These are phyloP conservation scores for Macrophomina tecta DNA, from an alignment of 2,329 filamentous ascomycete genomes.

Conservation along the genomic window DNA sequence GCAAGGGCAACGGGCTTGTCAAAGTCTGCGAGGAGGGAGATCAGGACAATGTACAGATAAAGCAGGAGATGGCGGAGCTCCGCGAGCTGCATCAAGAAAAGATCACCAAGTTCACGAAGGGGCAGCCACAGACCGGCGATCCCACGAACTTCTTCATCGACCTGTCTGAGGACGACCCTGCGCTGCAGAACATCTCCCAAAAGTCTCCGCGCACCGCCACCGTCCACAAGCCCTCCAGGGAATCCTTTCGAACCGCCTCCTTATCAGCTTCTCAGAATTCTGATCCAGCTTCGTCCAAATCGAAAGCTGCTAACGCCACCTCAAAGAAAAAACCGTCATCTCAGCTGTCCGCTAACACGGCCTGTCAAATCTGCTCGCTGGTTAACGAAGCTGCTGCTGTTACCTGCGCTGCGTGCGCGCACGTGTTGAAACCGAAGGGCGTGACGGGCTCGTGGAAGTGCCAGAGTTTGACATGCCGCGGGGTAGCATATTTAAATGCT, in stretches of 20 bases:
- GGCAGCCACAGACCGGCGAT: slow-evolving; percentile 4
- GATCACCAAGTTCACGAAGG: slow-evolving; percentile 1
- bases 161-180: slow-evolving; percentile 11
- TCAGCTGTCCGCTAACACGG: not conserved
- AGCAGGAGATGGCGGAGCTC: slow-evolving; percentile 74
- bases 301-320: not conserved
- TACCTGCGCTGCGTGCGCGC: slow-evolving; percentile 72
- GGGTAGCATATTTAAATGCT: slow-evolving; percentile 68
- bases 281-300: not conserved
- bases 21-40: slow-evolving; percentile 63
- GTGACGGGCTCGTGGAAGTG: slow-evolving; percentile 70
- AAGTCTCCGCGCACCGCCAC: not conserved
- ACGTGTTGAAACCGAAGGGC: slow-evolving; percentile 66
- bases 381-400: slow-evolving; percentile 61
- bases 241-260: not conserved
- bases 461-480: slow-evolving; percentile 59
- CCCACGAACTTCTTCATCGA: slow-evolving; percentile 1
- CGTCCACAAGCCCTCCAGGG: not conserved
- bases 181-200: not conserved
- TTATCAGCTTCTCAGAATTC: not conserved
- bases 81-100: slow-evolving; percentile 48
- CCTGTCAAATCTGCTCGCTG: slow-evolving; percentile 73
- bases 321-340: not conserved
- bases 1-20: slow-evolving; percentile 69
- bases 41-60: slow-evolving; percentile 45